These are phyloP conservation scores for Globomyces sp. DNA, from an alignment of 371 early-diverging fungal genomes.

Conservation along the genomic window DNA sequence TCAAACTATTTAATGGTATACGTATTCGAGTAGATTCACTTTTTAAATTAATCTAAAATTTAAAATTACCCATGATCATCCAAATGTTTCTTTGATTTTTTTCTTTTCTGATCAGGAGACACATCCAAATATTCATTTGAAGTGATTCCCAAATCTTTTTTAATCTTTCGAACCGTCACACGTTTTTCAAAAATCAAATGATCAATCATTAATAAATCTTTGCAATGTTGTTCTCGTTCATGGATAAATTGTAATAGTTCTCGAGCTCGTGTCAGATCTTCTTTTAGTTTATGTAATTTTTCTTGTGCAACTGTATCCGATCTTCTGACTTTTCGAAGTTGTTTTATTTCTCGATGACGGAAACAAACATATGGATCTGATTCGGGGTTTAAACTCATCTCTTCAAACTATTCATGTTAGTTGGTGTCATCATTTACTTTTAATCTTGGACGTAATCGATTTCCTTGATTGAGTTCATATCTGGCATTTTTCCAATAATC, in stretches of 20 bases:
- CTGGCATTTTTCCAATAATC: slow-evolving; percentile 53
- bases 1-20: slow-evolving; percentile 9
- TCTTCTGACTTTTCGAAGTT: slow-evolving; percentile 84
- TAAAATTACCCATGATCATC: background rate
- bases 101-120: slow-evolving; percentile 28
- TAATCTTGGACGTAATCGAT: slow-evolving; percentile 62
- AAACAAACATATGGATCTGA: slow-evolving; percentile 96
- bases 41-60: background rate
- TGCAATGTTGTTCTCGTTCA: slow-evolving; percentile 73
- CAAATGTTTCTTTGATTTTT: slow-evolving; percentile 22
- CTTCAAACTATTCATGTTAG: slow-evolving; percentile 42
- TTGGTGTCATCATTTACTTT: slow-evolving; percentile 43
- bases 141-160: slow-evolving; percentile 43
- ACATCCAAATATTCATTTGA: slow-evolving; percentile 29
- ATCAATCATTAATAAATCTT: slow-evolving; percentile 68
- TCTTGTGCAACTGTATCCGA: slow-evolving; percentile 78
- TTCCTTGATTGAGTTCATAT: slow-evolving; percentile 41
- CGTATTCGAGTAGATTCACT: slow-evolving; percentile 16
- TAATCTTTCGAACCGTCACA: slow-evolving; percentile 41
- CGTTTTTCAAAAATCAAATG: slow-evolving; percentile 50
- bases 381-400: slow-evolving; percentile 62
- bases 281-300: slow-evolving; percentile 74
- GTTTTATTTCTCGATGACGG: slow-evolving; percentile 88
- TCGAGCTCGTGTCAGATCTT: slow-evolving; percentile 75
- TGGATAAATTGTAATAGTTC: slow-evolving; percentile 75